Evolutionary conservation across 306 rosid genomes (phyloP), one percentile per base, ranked within the genome.

Genomic region (Crataegus laevigata): DNA sequence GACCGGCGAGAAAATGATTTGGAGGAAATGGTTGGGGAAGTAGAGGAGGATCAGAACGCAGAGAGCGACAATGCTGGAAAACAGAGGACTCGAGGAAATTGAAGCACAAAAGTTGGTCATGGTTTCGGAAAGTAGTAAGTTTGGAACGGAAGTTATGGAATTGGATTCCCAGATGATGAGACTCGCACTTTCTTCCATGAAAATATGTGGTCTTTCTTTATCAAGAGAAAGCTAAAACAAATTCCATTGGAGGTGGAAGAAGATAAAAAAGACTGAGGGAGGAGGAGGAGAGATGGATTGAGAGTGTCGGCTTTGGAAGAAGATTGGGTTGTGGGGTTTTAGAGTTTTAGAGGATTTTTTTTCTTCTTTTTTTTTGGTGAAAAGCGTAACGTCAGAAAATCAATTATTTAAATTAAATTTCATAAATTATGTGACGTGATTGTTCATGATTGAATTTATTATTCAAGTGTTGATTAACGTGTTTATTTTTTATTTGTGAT

Each of bases 21-120:
- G 64, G 70, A 80, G 71, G 68, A 88, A 89, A 8, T 67, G 76
- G 68, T 51, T 50, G 2, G 97, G 98, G 54, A 91, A 71, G 79
- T 83, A 90, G 18, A 94, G 82, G 25, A 91, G 73, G 57, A 89
- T 77, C 71, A 94, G 67, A 43, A 82, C 60, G 65, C 60, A 89
- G 76, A 94, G 75, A 58, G 94, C 58, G 72, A 94, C 78, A 74
- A 86, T 75, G 86, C 85, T 82, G 3, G 94, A 87, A 81, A 91
- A 83, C 78, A 94, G 82, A 86, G 97, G 97, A 50, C 79, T 78
- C 0, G 91, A 78, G 68, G 81, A 83, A 66, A 84, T 51, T 68
- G 82, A 79, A 50, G 77, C 80, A 47, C 79, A 86, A 61, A 86
- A 74, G 18, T 78, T 65, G 50, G 74, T 85, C 78, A 88, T 61